Conservation (phyloP, 768 basidiomycete genomes). For the Daedalea quercina region DNA sequence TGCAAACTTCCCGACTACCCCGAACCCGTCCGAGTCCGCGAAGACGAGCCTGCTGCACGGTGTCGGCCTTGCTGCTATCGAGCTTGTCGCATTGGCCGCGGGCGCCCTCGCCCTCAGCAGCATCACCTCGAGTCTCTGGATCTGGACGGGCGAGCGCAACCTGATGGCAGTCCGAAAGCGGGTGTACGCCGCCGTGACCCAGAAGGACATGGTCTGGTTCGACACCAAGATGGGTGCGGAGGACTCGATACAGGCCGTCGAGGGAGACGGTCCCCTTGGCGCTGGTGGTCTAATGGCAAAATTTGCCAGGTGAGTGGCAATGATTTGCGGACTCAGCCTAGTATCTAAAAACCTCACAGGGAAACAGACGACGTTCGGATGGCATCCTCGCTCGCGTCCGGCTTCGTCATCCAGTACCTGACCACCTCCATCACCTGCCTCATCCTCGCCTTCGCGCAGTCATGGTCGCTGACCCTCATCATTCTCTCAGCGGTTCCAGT, state of each 20-base stretch:
- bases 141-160: slow-evolving; percentile 79
- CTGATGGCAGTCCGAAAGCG: slow-evolving; percentile 56
- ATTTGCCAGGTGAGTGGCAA: slow-evolving; percentile 68
- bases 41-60: slow-evolving; percentile 49
- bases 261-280: slow-evolving; percentile 50
- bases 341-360: slow-evolving; percentile 32
- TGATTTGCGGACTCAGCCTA: neutral
- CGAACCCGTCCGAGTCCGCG: slow-evolving; percentile 31
- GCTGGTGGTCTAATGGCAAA: slow-evolving; percentile 93
- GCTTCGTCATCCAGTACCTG: slow-evolving; percentile 73
- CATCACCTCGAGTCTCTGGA: slow-evolving; percentile 76
- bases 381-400: slow-evolving; percentile 75
- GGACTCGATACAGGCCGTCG: slow-evolving; percentile 31
- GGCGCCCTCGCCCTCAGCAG: slow-evolving; percentile 69
- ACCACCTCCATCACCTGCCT: slow-evolving; percentile 77
- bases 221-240: slow-evolving; percentile 70
- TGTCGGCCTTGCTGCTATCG: slow-evolving; percentile 54
- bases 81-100: slow-evolving; percentile 59
- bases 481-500: slow-evolving; percentile 86
- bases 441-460: slow-evolving; percentile 72
- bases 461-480: slow-evolving; percentile 82
- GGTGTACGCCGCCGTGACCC: slow-evolving; percentile 63
- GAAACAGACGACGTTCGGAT: slow-evolving; percentile 93
- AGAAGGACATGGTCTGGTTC: slow-evolving; percentile 85
- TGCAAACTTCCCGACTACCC: slow-evolving; percentile 44